Evolutionary conservation across 2,329 filamentous ascomycete species (phyloP).

Genomic region (Torrubiella hemipterigena): DNA sequence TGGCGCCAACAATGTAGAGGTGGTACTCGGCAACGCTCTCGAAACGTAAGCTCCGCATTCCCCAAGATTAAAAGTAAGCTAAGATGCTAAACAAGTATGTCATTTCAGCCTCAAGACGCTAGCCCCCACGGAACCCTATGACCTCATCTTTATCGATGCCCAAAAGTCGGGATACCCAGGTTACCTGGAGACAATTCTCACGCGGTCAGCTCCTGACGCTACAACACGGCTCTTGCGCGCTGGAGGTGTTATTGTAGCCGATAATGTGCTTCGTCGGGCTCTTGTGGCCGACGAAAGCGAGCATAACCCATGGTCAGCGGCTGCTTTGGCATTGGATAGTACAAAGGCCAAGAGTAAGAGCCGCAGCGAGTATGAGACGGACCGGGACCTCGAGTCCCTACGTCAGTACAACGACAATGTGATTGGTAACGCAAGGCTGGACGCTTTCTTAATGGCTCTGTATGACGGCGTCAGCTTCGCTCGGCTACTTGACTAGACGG

Average conservation of each 20-base stretch:
- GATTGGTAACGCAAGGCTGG: constrained; percentile 21
- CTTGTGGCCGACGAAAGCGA: constrained; percentile 30
- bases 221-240: constrained; percentile 29
- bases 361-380: constrained; percentile 10
- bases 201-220: constrained; percentile 24
- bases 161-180: constrained; percentile 38
- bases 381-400: constrained; percentile 15
- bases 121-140: constrained; percentile 29
- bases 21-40: constrained; percentile 33
- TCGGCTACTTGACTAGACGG: constrained; percentile 23
- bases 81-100: too few species aligned
- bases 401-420: constrained; percentile 22
- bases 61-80: too few species aligned
- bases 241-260: constrained; percentile 39
- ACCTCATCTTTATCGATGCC: constrained; percentile 42
- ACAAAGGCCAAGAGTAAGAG: constrained; percentile 8
- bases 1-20: constrained; percentile 30
- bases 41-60: too few species aligned
- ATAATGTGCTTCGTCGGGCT: constrained; percentile 39
- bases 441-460: constrained; percentile 27
- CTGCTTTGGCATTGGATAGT: too few species aligned
- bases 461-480: constrained; percentile 30
- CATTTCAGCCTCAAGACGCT: too few species aligned
- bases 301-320: constrained; percentile 19
- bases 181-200: constrained; percentile 34